Base-by-base conservation (phyloP, 192 early-diverging fungal genomes). In the Obelidium mucronatum region DNA sequence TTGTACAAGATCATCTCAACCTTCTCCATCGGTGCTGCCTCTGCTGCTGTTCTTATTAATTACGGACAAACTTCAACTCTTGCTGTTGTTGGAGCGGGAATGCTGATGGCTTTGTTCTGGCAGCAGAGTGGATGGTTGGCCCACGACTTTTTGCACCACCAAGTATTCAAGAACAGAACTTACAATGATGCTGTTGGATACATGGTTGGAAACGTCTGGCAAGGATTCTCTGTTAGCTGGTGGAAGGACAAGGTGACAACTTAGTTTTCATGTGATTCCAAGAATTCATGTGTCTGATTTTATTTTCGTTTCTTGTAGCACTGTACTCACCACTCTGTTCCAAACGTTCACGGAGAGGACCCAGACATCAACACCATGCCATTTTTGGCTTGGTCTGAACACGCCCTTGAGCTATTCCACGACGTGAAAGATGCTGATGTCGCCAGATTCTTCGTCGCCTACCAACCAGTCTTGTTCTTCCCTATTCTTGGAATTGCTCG, bases 351-450 rank as follows among this genome's bases (percentile, higher is more conserved):
- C 76, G 81, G 82, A 2, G 84, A 90, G 40, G 94, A 95, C 87
- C 94, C 94, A 51, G 94, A 95, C 79, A 95, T 95, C 68, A 83
- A 91, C 81, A 95, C 94, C 13, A 85, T 92, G 76, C 94, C 94
- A 35, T 81, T 92, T 37, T 84, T 95, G 56, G 90, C 91, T 60
- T 95, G 94, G 93, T 87, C 86, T 58, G 86, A 87, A 69, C 82
- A 86, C 74, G 81, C 87, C 65, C 78, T 88, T 22, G 87, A 90
- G 36, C 71, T 80, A 31, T 88, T 87, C 64, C 52, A 58, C 61
- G 85, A 87, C 78, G n/a, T 88, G 11, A 59, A 71, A 51, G 81
- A 87, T 64, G 75, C 75, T 36, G 64, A 79, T 40, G 75, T 91
- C 42, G 75, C 85, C n/a, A 81, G 87, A 8, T 92, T 94, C 82